Conservation (phyloP, 352 stramenopile species). For the Albugo candida region DNA sequence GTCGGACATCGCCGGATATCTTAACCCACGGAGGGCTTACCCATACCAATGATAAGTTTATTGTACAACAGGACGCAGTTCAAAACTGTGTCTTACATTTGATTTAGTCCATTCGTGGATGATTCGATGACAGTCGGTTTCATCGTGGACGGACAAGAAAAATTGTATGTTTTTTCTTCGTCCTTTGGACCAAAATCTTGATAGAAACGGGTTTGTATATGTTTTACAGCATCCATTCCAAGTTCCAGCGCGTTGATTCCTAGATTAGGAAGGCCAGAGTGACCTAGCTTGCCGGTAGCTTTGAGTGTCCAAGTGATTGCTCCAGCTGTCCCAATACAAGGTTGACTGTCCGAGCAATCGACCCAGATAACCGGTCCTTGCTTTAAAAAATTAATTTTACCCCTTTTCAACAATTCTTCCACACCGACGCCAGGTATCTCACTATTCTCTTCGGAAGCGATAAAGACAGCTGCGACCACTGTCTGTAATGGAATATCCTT, state of each 20-base stretch:
- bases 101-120: constrained; percentile 58
- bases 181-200: constrained; percentile 64
- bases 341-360: constrained; percentile 82
- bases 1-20: constrained; percentile 77
- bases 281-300: constrained; percentile 81
- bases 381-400: constrained; percentile 84
- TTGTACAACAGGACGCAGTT: too few relatives aligned
- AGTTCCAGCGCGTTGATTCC: constrained; percentile 83
- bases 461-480: constrained; percentile 76
- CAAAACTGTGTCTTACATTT: constrained; percentile 31
- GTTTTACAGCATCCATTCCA: constrained; percentile 59
- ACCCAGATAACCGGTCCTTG: constrained; percentile 85
- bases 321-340: constrained; percentile 81
- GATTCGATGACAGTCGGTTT: constrained; percentile 74
- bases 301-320: constrained; percentile 80
- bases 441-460: constrained; percentile 77
- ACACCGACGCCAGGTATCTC: constrained; percentile 74
- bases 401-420: constrained; percentile 72
- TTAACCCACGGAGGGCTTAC: constrained; percentile 75
- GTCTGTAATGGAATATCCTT: constrained; percentile 47
- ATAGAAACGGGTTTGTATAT: constrained; percentile 83
- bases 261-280: constrained; percentile 77
- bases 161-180: constrained; percentile 82
- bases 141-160: constrained; percentile 73
- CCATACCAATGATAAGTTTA: neutral